Conservation (phyloP, 257 asterid species). For the Asclepias syriaca region DNA sequence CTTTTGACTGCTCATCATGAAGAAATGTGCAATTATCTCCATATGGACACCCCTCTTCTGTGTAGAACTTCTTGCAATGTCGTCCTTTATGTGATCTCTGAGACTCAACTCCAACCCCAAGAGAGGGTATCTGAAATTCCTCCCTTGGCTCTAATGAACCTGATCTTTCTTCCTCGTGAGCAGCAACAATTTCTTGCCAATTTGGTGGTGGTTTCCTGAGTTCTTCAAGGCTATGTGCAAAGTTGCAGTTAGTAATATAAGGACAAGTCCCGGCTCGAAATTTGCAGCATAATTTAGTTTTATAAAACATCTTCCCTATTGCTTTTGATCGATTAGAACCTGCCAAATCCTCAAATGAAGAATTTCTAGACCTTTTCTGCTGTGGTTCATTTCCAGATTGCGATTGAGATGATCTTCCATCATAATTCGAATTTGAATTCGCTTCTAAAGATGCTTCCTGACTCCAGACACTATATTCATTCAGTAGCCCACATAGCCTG, state of each 20-base stretch:
- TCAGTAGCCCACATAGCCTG: slow-evolving; percentile 74
- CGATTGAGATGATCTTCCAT: slow-evolving; percentile 45
- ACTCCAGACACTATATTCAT: slow-evolving; percentile 51
- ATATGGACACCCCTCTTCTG: slow-evolving; percentile 83
- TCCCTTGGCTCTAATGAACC: slow-evolving; percentile 46
- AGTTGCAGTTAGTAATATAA: slow-evolving; percentile 64
- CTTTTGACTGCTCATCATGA: slow-evolving; percentile 70
- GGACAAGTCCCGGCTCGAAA: slow-evolving; percentile 78
- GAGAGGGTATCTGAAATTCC: slow-evolving; percentile 68
- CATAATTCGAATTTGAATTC: slow-evolving; percentile 41
- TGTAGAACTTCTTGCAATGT: slow-evolving; percentile 71
- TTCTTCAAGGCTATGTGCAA: slow-evolving; percentile 61
- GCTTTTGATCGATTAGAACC: slow-evolving; percentile 52
- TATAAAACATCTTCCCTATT: slow-evolving; percentile 68
- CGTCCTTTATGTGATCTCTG: slow-evolving; percentile 71
- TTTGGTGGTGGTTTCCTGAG: slow-evolving; percentile 73
- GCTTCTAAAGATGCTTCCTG: slow-evolving; percentile 39
- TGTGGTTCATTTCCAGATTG: slow-evolving; percentile 53
- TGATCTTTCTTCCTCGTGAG: slow-evolving; percentile 53
- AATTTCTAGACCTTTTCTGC: slow-evolving; percentile 41
- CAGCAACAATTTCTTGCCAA: slow-evolving; percentile 80
- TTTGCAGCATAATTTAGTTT: slow-evolving; percentile 69
- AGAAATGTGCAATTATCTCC: slow-evolving; percentile 80
- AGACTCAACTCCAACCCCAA: slow-evolving; percentile 54
- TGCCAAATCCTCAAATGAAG: slow-evolving; percentile 39